These are phyloP conservation scores for Globisporangium canariense DNA, from an alignment of 352 stramenopile genomes.

Conservation along the genomic window DNA sequence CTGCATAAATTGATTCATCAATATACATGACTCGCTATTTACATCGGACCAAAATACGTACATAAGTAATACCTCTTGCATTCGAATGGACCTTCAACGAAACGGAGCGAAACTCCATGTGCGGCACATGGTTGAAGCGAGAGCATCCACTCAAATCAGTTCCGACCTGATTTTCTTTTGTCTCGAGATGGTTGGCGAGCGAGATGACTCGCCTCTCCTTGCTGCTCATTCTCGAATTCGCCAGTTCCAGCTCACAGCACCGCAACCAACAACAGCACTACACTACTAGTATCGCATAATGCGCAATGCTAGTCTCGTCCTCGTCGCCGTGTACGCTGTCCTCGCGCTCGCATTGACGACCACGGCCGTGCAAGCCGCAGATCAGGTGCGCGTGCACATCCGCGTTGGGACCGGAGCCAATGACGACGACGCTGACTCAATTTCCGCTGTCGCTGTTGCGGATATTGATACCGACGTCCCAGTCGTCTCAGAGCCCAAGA, in stretches of 20 bases:
- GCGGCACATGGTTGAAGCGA: too few relatives aligned
- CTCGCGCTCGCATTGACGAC: background rate
- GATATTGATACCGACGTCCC: background rate
- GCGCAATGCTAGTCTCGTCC: background rate
- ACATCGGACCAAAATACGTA: too few relatives aligned
- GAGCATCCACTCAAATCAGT: too few relatives aligned
- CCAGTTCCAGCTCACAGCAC: background rate
- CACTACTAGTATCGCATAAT: background rate
- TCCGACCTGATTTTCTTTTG: too few relatives aligned
- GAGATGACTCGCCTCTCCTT: background rate
- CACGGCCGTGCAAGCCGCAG: background rate
- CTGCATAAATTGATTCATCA: too few relatives aligned
- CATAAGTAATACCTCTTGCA: too few relatives aligned
- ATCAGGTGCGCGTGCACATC: conserved; percentile 2
- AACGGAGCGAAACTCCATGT: too few relatives aligned
- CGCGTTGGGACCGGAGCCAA: background rate
- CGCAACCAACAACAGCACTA: background rate
- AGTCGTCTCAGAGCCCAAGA: background rate
- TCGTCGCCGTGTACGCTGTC: background rate
- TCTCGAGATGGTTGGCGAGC: too few relatives aligned
- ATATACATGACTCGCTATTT: too few relatives aligned
- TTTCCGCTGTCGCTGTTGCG: background rate
- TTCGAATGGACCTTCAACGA: too few relatives aligned
- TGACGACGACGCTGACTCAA: background rate
- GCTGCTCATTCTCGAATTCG: background rate